These are phyloP conservation scores for Phytophthora pseudosyringae DNA, from an alignment of 352 stramenopile species.

Conservation along the genomic window DNA sequence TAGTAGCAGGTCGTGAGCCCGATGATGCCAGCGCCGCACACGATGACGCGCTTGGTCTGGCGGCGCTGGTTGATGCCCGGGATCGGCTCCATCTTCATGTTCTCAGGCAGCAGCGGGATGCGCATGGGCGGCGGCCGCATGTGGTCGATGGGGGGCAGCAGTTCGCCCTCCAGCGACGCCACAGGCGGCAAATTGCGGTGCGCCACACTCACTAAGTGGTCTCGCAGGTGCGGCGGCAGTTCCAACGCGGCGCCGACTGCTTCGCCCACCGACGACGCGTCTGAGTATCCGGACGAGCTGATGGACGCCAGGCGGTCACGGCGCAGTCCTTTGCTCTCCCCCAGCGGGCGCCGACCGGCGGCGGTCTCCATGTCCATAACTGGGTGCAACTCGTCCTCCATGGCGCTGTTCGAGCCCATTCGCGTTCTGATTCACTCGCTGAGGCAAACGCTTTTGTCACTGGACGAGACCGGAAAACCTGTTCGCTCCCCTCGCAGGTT, in stretches of 20 bases:
- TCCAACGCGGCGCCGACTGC: slow-evolving; percentile 42
- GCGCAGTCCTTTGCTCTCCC: slow-evolving; percentile 40
- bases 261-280: slow-evolving; percentile 42
- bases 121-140: slow-evolving; percentile 61
- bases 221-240: slow-evolving; percentile 61
- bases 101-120: slow-evolving; percentile 60
- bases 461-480: neutral
- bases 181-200: slow-evolving; percentile 37
- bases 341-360: slow-evolving; percentile 37
- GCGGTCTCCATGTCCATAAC: slow-evolving; percentile 48
- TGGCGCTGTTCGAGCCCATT: slow-evolving; percentile 53
- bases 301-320: slow-evolving; percentile 43
- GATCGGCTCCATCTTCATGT: slow-evolving; percentile 74
- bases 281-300: slow-evolving; percentile 50
- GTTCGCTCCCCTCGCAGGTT: slow-evolving; percentile 5
- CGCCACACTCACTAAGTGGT: slow-evolving; percentile 61
- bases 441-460: slow-evolving; percentile 10
- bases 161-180: slow-evolving; percentile 48
- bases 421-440: slow-evolving; percentile 8
- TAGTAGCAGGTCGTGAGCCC: slow-evolving; percentile 88
- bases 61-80: slow-evolving; percentile 61
- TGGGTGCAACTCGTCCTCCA: slow-evolving; percentile 56
- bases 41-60: slow-evolving; percentile 83
- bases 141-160: slow-evolving; percentile 67
- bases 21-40: slow-evolving; percentile 87